phyloP scores from a whole-genome alignment of 495 filamentous ascomycete species.

The Lepidopterella palustris region DNA sequence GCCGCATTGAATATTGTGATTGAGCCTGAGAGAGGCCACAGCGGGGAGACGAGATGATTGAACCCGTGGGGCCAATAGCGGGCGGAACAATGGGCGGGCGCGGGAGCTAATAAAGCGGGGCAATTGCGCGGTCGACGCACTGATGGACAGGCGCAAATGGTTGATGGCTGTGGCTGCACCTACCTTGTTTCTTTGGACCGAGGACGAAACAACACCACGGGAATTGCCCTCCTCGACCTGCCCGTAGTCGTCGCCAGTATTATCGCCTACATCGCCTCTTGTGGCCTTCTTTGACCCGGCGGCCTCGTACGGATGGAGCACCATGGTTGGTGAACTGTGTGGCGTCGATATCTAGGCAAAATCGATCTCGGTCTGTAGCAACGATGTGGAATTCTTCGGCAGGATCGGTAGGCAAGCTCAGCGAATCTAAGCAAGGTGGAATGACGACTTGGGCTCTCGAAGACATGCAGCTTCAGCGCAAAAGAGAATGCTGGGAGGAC shows the following conservation, averaged over 20 bases:
- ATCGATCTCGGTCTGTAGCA: too few relatives aligned
- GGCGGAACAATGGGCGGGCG: background rate
- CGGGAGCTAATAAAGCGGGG: slow-evolving; percentile 1
- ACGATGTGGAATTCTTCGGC: too few relatives aligned
- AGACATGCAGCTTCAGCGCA: too few relatives aligned
- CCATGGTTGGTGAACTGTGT: background rate
- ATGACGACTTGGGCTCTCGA: background rate
- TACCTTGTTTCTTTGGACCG: too few relatives aligned
- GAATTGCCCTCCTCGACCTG: too few relatives aligned
- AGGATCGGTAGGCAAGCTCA: background rate
- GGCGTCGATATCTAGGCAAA: too few relatives aligned
- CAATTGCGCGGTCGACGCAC: background rate
- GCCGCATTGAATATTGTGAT: too few relatives aligned
- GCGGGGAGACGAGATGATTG: background rate
- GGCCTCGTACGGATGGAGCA: background rate
- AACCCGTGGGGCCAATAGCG: background rate
- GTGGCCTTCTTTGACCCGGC: background rate
- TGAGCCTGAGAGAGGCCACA: background rate
- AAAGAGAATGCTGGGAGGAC: background rate
- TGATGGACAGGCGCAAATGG: background rate
- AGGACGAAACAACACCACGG: too few relatives aligned
- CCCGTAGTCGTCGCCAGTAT: background rate
- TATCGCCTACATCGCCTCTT: background rate
- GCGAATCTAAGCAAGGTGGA: background rate
- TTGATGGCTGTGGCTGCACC: too few relatives aligned